Conservation (phyloP, 2,329 filamentous ascomycete species). For the Claviceps cyperi region DNA sequence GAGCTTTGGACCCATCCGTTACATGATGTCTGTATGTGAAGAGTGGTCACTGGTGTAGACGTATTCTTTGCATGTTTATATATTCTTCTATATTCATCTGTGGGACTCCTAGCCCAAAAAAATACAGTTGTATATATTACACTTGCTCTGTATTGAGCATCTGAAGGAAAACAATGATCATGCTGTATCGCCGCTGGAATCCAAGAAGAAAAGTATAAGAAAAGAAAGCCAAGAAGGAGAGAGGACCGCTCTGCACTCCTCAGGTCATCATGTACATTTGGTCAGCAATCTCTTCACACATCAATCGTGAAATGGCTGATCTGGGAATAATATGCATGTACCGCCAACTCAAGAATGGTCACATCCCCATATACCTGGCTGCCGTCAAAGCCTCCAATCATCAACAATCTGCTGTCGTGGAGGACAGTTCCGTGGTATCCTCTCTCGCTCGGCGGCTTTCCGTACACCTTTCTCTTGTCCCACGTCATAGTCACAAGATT, state of each 20-base stretch:
- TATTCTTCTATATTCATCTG: no score
- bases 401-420: conserved; percentile 48
- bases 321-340: conserved; percentile 59
- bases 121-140: no score
- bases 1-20: no score
- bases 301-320: conserved; percentile 61
- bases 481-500: conserved; percentile 63
- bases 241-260: background rate
- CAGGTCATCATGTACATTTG: no score
- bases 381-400: conserved; percentile 56
- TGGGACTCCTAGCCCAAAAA: no score
- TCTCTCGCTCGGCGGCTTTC: conserved; percentile 44
- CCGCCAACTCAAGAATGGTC: conserved; percentile 51
- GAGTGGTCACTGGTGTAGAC: no score
- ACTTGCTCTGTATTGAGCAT: no score
- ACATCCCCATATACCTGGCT: conserved; percentile 54
- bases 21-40: no score
- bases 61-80: no score
- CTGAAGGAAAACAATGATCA: no score
- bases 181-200: no score
- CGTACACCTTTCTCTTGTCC: conserved; percentile 53
- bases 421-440: conserved; percentile 54
- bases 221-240: background rate
- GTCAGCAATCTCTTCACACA: conserved; percentile 26
- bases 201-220: background rate